Evolutionary conservation across 352 stramenopile genomes (phyloP).

Genomic region (Globisporangium irregulare): DNA sequence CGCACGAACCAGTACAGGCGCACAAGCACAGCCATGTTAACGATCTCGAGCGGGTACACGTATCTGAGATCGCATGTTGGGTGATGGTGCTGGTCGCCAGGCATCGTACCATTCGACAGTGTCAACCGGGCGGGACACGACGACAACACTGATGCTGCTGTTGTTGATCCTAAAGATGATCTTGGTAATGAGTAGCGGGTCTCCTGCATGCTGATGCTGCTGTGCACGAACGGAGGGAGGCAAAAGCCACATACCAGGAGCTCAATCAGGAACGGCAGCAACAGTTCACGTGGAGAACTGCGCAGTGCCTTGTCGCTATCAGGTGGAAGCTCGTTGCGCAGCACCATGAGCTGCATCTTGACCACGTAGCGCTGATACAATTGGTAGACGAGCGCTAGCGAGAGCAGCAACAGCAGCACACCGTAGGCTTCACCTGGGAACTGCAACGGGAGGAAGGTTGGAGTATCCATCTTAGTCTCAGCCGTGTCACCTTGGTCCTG

Average conservation of each 20-base stretch:
- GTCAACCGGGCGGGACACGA: slow-evolving; percentile 26
- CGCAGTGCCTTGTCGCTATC: slow-evolving; percentile 18
- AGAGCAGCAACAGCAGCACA: slow-evolving; percentile 42
- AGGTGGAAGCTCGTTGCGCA: slow-evolving; percentile 45
- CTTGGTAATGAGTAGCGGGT: slow-evolving; percentile 34
- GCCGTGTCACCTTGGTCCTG: background rate
- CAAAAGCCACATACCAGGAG: slow-evolving; percentile 39
- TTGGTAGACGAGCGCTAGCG: slow-evolving; percentile 35
- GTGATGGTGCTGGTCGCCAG: background rate
- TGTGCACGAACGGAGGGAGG: slow-evolving; percentile 51
- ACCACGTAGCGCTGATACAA: slow-evolving; percentile 44
- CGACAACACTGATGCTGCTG: background rate
- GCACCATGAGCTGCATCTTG: slow-evolving; percentile 50
- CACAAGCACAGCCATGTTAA: slow-evolving; percentile 57
- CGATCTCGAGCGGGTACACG: slow-evolving; percentile 52
- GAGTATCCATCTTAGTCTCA: slow-evolving; percentile 4
- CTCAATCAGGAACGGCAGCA: slow-evolving; percentile 44
- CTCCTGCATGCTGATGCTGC: slow-evolving; percentile 39
- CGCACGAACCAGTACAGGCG: slow-evolving; percentile 64
- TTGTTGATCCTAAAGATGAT: background rate
- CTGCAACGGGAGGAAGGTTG: slow-evolving; percentile 21
- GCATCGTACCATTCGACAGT: background rate
- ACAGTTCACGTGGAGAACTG: slow-evolving; percentile 23
- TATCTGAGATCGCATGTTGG: slow-evolving; percentile 44
- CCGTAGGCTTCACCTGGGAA: slow-evolving; percentile 53